Evolutionary conservation across 176 grass and related monocot species (phyloP), one percentile per base, ranked within the genome.

Genomic region (Musa acuminata): DNA sequence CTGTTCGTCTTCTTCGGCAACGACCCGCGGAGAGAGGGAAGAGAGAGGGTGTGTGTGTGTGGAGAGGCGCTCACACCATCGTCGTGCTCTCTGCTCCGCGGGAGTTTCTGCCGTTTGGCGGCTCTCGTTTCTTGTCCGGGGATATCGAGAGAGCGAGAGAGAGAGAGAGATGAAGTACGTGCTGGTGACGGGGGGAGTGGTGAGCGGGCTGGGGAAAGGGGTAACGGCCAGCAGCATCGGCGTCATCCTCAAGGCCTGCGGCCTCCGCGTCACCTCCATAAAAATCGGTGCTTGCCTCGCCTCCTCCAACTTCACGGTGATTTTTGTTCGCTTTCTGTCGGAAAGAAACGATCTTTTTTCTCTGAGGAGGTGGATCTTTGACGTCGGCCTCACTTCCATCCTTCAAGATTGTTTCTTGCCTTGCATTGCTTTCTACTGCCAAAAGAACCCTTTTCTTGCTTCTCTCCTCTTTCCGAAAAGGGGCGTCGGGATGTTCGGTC

Each of bases 201-300:
- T 69, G 35, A 69, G 67, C 26, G 67, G 67, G 67, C 67, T 69
- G 67, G 67, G 67, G 5, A 69, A 69, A 69, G 67, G 67, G 35
- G 67, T 69, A 6, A 69, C 67, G 35, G 67, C 29, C 16, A 69
- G 67, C 67, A 69, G 67, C 67, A 69, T 69, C 8, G 67, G 67
- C 25, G 67, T 69, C 67, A 29, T 69, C 35, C 25, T 69, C 29
- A 69, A 69, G 35, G 67, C 67, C 26, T 69, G 67, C 35, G 67
- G 26, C 26, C 67, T 69, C 29, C 67, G 67, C 29, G 67, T 69
- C 9, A 69, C 67, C 13, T 19, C 67, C 67, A 69, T 69, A 11
- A 69, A 69, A 29, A 48, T 69, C 29, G 67, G 67, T 69, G 48
- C 29, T 50, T 69, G 26, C 35, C 26, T 50, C 16, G 26, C 17